These are phyloP conservation scores for Stephania japonica DNA, from an alignment of 164 flowering plant species.

Conservation along the genomic window DNA sequence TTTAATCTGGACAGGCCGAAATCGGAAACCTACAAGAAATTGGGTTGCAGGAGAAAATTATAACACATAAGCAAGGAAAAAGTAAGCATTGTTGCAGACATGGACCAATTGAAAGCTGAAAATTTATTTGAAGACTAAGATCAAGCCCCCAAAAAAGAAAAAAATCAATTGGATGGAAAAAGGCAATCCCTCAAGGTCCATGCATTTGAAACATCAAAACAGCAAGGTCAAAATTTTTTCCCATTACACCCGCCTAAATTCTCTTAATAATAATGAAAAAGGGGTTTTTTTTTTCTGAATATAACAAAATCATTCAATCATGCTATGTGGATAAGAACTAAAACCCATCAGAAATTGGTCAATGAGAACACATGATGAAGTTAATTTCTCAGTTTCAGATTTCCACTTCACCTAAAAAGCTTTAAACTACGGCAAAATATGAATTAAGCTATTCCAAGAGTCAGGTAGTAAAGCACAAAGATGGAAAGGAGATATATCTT, in stretches of 20 bases:
- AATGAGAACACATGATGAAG: too few relatives aligned
- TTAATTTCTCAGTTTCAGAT: too few relatives aligned
- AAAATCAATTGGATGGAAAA: background rate
- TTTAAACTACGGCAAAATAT: background rate
- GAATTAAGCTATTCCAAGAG: background rate
- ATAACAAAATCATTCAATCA: too few relatives aligned
- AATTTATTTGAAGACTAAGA: too few relatives aligned
- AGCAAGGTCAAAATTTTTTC: background rate
- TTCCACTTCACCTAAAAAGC: too few relatives aligned
- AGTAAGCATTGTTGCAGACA: background rate
- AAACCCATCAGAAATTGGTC: too few relatives aligned
- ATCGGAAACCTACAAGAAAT: slow-evolving; percentile 70
- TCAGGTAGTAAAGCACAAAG: too few relatives aligned
- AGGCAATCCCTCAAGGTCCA: background rate
- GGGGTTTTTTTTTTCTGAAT: too few relatives aligned
- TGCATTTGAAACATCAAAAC: background rate
- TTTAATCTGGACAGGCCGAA: slow-evolving; percentile 96
- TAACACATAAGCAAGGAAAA: background rate
- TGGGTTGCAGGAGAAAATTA: background rate
- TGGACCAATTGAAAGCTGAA: background rate
- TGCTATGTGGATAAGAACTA: too few relatives aligned
- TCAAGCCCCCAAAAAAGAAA: background rate
- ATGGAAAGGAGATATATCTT: too few relatives aligned
- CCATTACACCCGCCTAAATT: background rate
- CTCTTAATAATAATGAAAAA: too few relatives aligned